Conservation (phyloP, 148 eudicot genomes). For the Gaultheria prostrata region DNA sequence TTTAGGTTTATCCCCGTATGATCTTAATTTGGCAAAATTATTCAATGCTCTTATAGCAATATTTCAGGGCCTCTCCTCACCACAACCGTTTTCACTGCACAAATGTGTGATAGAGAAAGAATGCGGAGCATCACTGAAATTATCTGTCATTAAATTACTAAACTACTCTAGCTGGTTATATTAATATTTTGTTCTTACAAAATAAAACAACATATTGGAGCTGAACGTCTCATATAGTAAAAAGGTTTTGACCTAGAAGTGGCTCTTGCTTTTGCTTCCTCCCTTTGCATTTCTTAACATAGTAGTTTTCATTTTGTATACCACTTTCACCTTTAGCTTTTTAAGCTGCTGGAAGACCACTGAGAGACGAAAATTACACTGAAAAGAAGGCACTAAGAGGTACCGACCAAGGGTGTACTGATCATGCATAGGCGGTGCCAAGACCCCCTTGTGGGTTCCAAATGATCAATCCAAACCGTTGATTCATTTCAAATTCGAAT, state of each 20-base stretch:
- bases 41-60: not conserved
- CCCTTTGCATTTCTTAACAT: not conserved
- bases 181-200: not conserved
- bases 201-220: not conserved
- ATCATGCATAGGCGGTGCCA: too few species aligned
- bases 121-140: not conserved
- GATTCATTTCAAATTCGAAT: too few species aligned
- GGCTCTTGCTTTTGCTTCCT: not conserved
- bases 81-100: too few species aligned
- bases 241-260: conserved; percentile 14
- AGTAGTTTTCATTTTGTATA: not conserved
- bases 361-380: not conserved
- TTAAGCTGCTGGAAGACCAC: not conserved
- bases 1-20: not conserved
- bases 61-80: not conserved
- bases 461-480: too few species aligned
- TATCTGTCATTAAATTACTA: not conserved
- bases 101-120: not conserved
- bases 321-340: conserved; percentile 1
- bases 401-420: too few species aligned
- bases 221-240: not conserved
- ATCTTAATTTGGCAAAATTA: not conserved
- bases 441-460: too few species aligned
- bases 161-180: not conserved
- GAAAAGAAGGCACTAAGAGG: not conserved